These are phyloP conservation scores for Corymbia maculata DNA, from an alignment of 345 rosid genomes.

Conservation along the genomic window DNA sequence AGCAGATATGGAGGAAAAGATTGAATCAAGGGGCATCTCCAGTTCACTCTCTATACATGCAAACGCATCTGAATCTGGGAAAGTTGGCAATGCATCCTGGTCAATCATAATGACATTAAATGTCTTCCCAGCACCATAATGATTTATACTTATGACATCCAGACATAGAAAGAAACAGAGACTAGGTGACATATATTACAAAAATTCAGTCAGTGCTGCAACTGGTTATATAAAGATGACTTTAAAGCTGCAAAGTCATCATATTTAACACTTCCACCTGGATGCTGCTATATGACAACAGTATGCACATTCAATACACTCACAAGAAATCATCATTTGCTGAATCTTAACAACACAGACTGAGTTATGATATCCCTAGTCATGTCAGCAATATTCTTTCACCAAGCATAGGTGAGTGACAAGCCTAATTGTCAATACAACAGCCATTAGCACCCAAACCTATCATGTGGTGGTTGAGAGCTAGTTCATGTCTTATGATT, in stretches of 20 bases:
- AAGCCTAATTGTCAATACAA: background rate
- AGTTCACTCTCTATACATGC: slow-evolving; percentile 81
- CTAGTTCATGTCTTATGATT: background rate
- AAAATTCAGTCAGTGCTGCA: background rate
- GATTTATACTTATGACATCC: background rate
- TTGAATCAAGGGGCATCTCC: slow-evolving; percentile 57
- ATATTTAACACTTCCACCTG: background rate
- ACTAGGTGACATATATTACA: background rate
- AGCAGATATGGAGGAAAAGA: slow-evolving; percentile 61
- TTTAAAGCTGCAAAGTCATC: background rate
- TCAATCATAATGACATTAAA: slow-evolving; percentile 1
- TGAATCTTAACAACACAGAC: background rate
- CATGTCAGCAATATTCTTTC: background rate
- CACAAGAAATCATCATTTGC: background rate
- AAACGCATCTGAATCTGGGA: slow-evolving; percentile 88
- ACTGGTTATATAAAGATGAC: background rate
- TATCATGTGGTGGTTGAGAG: background rate
- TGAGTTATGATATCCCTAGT: background rate
- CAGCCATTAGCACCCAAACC: background rate
- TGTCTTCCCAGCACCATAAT: background rate
- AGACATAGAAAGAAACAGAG: background rate
- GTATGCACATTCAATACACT: background rate
- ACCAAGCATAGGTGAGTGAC: background rate
- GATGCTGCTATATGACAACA: background rate
- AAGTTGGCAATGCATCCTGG: slow-evolving; percentile 90